These are phyloP conservation scores for Ustulina deusta DNA, from an alignment of 2,329 filamentous ascomycete genomes.

Conservation along the genomic window DNA sequence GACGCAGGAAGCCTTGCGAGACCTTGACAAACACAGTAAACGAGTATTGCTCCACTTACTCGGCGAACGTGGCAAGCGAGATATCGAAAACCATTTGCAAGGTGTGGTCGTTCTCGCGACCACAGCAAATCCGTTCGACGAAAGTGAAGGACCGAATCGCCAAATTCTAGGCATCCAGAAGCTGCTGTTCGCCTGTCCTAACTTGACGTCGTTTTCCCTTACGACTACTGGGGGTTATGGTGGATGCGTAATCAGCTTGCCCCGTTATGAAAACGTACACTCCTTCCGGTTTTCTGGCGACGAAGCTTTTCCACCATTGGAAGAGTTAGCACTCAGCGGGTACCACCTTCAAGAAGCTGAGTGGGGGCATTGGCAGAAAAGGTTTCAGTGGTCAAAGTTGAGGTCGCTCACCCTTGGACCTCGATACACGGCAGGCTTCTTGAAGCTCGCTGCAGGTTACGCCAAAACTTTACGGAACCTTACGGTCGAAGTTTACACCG, in stretches of 20 bases:
- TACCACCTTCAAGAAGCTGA: neutral
- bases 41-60: slow-evolving; percentile 24
- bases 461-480: slow-evolving; percentile 15
- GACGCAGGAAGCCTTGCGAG: slow-evolving; percentile 2
- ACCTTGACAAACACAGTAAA: neutral
- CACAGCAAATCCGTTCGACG: neutral
- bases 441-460: slow-evolving; percentile 11
- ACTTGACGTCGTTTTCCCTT: slow-evolving; percentile 27
- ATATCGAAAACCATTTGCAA: neutral
- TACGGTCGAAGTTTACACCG: slow-evolving; percentile 8
- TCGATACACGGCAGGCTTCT: neutral
- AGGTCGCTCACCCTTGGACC: slow-evolving; percentile 31
- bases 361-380: slow-evolving; percentile 9
- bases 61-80: slow-evolving; percentile 20
- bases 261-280: neutral
- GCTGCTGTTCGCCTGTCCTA: slow-evolving; percentile 32
- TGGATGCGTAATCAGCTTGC: slow-evolving; percentile 12
- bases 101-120: slow-evolving; percentile 19
- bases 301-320: slow-evolving; percentile 26
- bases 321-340: slow-evolving; percentile 25
- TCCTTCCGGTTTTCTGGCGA: slow-evolving; percentile 23
- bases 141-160: slow-evolving; percentile 6
- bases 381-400: slow-evolving; percentile 26
- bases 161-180: slow-evolving; percentile 20
- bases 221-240: neutral